Conservation (phyloP, 83 land plant genomes). For the Picea abies region DNA sequence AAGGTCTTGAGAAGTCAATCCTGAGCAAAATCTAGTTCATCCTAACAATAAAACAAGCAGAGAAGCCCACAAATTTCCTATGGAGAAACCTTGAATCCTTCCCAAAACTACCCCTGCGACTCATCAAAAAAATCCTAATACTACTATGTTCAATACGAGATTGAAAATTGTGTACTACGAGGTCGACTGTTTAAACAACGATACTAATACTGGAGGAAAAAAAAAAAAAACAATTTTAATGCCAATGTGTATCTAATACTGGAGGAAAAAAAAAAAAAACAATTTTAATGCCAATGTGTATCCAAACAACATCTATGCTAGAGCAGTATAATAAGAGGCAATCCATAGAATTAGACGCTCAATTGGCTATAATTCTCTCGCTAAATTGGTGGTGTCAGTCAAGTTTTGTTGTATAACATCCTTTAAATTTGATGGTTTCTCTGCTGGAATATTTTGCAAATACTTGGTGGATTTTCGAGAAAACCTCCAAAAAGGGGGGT, state of each 20-base stretch:
- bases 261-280: too few species aligned
- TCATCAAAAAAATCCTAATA: neutral
- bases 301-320: neutral
- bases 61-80: constrained; percentile 14
- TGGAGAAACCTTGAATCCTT: neutral
- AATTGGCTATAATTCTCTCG: neutral
- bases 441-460: neutral
- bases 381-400: neutral
- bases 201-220: neutral
- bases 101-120: neutral
- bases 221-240: neutral
- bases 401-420: neutral
- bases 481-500: too few species aligned
- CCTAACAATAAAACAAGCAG: constrained; percentile 23
- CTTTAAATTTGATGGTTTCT: constrained; percentile 3
- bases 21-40: constrained; percentile 64
- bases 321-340: neutral
- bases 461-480: too few species aligned
- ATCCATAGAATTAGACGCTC: neutral
- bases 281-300: neutral
- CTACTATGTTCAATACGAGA: neutral
- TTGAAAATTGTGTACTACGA: neutral
- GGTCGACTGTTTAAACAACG: neutral
- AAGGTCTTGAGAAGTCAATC: constrained; percentile 59
- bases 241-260: neutral